phyloP scores from a whole-genome alignment of 2,329 filamentous ascomycete species.

The Plectosphaerella sp. region DNA sequence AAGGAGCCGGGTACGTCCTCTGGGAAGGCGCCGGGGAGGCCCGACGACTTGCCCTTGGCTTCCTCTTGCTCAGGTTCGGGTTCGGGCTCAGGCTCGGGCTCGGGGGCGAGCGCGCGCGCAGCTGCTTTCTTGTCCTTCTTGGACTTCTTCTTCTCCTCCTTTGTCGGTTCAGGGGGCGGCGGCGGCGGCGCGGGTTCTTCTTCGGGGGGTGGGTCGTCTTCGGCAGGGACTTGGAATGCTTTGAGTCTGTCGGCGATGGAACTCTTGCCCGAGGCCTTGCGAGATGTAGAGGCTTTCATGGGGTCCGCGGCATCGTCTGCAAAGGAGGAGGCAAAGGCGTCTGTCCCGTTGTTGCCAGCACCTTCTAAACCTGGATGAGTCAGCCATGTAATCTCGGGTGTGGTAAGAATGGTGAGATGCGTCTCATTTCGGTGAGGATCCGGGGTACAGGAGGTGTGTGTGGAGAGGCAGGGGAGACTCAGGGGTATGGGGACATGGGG shows the following conservation, averaged over 20 bases:
- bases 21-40: conserved; percentile 56
- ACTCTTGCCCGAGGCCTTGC: conserved; percentile 45
- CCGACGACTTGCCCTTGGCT: conserved; percentile 22
- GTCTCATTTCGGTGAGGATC: conserved; percentile 7
- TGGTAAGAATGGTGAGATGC: conserved; percentile 10
- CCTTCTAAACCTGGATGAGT: conserved; percentile 46
- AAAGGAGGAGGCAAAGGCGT: conserved; percentile 33
- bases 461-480: conserved; percentile 14
- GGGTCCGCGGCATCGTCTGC: conserved; percentile 25
- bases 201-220: conserved; percentile 25
- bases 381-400: conserved; percentile 43
- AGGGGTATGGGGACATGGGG: background rate
- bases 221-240: conserved; percentile 43
- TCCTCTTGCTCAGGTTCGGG: conserved; percentile 22
- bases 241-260: conserved; percentile 50
- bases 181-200: conserved; percentile 31
- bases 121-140: conserved; percentile 34
- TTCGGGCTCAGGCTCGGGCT: conserved; percentile 10
- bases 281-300: conserved; percentile 34
- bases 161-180: conserved; percentile 27
- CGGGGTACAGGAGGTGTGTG: background rate
- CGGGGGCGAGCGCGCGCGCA: conserved; percentile 12
- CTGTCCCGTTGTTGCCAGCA: conserved; percentile 29
- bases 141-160: conserved; percentile 35
- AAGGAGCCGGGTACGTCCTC: conserved; percentile 42